Evolutionary conservation across 148 eudicot species (phyloP).

Genomic region (Heliamphora exappendiculata): DNA sequence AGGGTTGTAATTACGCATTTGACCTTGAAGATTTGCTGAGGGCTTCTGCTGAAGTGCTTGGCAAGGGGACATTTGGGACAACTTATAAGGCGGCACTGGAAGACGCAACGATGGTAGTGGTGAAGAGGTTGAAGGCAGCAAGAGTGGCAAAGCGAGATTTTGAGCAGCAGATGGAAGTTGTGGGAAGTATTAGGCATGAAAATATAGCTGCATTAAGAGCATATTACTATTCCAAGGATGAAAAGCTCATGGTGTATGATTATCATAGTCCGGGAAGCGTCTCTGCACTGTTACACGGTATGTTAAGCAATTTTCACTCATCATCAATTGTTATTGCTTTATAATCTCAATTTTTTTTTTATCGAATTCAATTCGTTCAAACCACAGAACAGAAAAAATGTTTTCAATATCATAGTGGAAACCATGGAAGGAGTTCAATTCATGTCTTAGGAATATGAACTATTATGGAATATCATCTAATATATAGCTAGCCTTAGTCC

Average conservation of each 20-base stretch:
- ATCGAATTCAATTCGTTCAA: neutral
- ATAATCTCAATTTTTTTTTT: neutral
- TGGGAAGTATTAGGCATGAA: slow-evolving; percentile 63
- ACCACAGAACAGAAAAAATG: neutral
- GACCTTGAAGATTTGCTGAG: slow-evolving; percentile 71
- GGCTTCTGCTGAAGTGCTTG: slow-evolving; percentile 84
- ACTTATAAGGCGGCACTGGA: slow-evolving; percentile 74
- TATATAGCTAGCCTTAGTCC: neutral
- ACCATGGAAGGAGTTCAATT: neutral
- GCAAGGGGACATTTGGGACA: slow-evolving; percentile 70
- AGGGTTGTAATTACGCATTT: slow-evolving; percentile 47
- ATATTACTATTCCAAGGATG: slow-evolving; percentile 77
- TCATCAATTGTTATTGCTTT: neutral
- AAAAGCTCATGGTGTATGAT: slow-evolving; percentile 82
- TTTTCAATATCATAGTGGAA: neutral
- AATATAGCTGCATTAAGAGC: slow-evolving; percentile 69
- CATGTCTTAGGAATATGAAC: neutral
- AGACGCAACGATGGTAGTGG: slow-evolving; percentile 56
- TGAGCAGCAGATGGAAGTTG: slow-evolving; percentile 71
- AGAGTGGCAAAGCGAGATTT: slow-evolving; percentile 57
- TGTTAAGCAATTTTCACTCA: neutral
- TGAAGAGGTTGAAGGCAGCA: slow-evolving; percentile 63
- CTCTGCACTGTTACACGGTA: slow-evolving; percentile 67
- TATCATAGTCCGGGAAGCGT: slow-evolving; percentile 56
- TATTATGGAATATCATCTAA: neutral